These are phyloP conservation scores for sunflower (Helianthus annuus) DNA, from an alignment of 129 eudicot genomes.

Conservation along the genomic window HanXRQr2.0-SUNRISE NC_035440.2:48002531-48003030, in stretches of 20 bases:
- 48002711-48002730: conserved; percentile 73
- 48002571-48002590: conserved; percentile 83
- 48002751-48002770: conserved; percentile 73
- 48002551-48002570: conserved; percentile 86
- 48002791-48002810: conserved; percentile 39
- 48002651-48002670: background rate
- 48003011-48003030: background rate
- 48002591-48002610: conserved; percentile 70
- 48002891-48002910: conserved; percentile 16
- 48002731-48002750: conserved; percentile 89
- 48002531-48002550: background rate
- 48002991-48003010: background rate
- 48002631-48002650: conserved; percentile 57
- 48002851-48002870: conserved; percentile 35
- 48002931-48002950: background rate
- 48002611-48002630: conserved; percentile 67
- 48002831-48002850: conserved; percentile 18
- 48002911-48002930: conserved; percentile 17
- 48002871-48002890: conserved; percentile 43
- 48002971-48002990: background rate
- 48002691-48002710: background rate
- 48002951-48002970: background rate
- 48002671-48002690: background rate
- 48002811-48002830: conserved; percentile 32
- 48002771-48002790: conserved; percentile 80